Conservation (phyloP, 108 stramenopile genomes). For the Aurantiochytrium sp. region DNA sequence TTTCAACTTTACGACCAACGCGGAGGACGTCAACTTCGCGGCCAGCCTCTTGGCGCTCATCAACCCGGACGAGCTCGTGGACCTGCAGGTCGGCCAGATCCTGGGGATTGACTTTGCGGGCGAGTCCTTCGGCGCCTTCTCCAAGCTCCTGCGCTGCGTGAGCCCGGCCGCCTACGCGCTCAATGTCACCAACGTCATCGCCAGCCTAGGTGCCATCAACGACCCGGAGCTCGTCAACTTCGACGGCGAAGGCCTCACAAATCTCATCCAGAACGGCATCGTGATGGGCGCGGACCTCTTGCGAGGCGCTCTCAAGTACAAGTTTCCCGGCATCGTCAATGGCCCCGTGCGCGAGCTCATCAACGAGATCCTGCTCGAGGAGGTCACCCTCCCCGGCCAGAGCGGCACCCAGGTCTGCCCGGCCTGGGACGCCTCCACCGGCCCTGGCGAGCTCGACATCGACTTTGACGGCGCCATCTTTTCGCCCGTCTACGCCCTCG, state of each 20-base stretch:
- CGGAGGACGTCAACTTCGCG: not conserved
- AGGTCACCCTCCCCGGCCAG: not conserved
- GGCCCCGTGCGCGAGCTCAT: not conserved
- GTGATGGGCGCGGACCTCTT: not conserved
- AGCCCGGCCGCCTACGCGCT: not conserved
- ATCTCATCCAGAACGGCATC: not conserved
- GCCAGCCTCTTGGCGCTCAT: not conserved
- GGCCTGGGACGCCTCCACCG: not conserved
- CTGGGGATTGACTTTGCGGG: not conserved
- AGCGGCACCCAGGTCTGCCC: not conserved
- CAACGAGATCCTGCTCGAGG: not conserved
- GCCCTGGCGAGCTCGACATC: not conserved
- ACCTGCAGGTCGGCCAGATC: not conserved
- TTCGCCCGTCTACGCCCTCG: not conserved
- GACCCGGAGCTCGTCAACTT: not conserved
- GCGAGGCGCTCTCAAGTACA: not conserved
- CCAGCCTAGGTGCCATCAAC: not conserved
- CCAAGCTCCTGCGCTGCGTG: not conserved
- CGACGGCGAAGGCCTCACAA: not conserved
- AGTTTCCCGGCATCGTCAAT: not conserved
- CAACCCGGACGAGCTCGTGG: not conserved
- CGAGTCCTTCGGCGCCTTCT: not conserved
- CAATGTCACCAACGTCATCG: not conserved
- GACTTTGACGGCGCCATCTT: not conserved
- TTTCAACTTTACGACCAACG: not conserved